A percentile compares a stretch with the other conserved stretches of the same genome.
Conservation (phyloP, 2,329 filamentous ascomycete species). For the Stenocarpella maydis region DNA sequence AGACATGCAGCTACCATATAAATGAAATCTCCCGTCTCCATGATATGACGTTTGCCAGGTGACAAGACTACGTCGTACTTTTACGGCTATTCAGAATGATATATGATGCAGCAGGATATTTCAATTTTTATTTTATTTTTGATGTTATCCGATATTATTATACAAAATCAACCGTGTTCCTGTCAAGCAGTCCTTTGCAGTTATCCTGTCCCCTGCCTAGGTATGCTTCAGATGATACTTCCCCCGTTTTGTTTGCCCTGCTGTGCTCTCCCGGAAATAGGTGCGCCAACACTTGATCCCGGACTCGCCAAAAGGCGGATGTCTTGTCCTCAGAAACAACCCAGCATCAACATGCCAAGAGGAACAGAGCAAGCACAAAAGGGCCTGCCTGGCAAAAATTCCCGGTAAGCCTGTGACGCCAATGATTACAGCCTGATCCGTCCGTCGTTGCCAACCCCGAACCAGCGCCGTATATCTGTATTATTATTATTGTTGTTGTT, state of each 20-base stretch:
- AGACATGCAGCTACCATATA: background rate
- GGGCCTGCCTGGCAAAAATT: background rate
- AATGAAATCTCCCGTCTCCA: background rate
- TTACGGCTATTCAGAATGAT: too few relatives aligned
- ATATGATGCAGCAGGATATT: background rate
- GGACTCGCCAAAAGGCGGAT: background rate
- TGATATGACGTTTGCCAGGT: background rate
- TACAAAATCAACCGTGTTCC: background rate
- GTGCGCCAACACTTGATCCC: background rate
- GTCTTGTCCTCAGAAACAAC: too few relatives aligned
- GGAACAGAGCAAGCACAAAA: background rate
- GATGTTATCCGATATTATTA: background rate
- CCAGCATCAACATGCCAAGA: background rate
- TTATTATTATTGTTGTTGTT: constrained; percentile 39
- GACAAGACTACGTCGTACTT: background rate
- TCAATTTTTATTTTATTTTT: background rate
- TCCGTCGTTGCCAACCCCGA: constrained; percentile 57
- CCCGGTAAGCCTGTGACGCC: background rate
- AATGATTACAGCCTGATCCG: constrained; percentile 43
- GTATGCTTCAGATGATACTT: too few relatives aligned
- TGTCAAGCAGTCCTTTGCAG: background rate
- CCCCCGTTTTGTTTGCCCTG: too few relatives aligned
- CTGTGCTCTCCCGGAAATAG: background rate
- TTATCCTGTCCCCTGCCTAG: background rate
- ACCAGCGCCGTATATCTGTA: constrained; percentile 65